Evolutionary conservation across 495 filamentous ascomycete genomes (phyloP).

Genomic region (Platismatia glauca): DNA sequence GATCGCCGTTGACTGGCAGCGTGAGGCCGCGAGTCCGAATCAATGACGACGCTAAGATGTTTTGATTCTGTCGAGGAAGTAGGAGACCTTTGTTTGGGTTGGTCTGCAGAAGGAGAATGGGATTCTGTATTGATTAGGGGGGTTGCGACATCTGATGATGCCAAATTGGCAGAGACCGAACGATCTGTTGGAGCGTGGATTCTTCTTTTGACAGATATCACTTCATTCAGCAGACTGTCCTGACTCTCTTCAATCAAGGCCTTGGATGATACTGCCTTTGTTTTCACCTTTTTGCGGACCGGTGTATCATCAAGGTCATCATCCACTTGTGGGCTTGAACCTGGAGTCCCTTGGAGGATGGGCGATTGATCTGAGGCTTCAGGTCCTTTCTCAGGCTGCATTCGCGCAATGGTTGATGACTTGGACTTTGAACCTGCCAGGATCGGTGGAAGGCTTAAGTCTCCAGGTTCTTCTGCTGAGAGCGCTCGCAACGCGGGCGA

Average conservation of each 20-base stretch:
- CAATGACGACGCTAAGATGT: neutral
- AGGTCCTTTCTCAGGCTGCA: neutral
- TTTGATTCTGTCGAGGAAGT: neutral
- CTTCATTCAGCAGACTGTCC: conserved; percentile 8
- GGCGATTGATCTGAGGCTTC: neutral
- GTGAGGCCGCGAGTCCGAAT: neutral
- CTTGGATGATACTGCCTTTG: neutral
- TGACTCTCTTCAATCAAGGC: conserved; percentile 11
- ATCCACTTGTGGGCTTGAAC: neutral
- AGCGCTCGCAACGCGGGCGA: neutral
- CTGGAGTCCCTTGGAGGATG: neutral
- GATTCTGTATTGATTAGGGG: neutral
- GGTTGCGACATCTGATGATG: neutral
- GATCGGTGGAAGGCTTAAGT: neutral
- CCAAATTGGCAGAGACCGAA: neutral
- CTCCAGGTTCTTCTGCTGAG: neutral
- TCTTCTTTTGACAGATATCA: conserved; percentile 3
- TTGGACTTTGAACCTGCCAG: neutral
- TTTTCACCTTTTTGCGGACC: neutral
- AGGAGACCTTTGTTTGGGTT: neutral
- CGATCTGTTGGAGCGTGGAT: neutral
- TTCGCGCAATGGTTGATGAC: neutral
- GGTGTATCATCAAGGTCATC: neutral
- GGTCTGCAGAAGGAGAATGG: neutral
- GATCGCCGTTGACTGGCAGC: neutral